Percentiles rank a stretch among this genome's conserved stretches.
These are phyloP conservation scores for Alternaria metachromatica DNA, from an alignment of 2,329 filamentous ascomycete genomes.

Conservation along the genomic window DNA sequence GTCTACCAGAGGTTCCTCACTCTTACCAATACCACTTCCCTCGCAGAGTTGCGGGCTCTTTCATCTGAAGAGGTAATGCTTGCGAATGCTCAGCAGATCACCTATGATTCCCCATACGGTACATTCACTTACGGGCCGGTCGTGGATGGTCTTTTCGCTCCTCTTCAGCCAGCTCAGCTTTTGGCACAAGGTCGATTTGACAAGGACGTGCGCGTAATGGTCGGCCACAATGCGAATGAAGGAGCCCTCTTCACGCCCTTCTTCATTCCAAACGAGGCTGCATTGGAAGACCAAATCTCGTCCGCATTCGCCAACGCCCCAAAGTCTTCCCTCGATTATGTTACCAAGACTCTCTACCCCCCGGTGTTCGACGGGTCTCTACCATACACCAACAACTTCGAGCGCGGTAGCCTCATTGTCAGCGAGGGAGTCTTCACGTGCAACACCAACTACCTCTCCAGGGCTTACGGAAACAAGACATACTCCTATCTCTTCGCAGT, in stretches of 20 bases:
- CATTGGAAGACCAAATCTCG: constrained; percentile 35
- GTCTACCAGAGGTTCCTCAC: constrained; percentile 39
- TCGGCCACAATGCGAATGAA: constrained; percentile 55
- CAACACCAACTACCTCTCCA: constrained; percentile 60
- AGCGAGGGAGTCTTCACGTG: constrained; percentile 58
- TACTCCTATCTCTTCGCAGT: constrained; percentile 62
- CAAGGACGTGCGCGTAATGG: constrained; percentile 44
- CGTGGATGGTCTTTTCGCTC: constrained; percentile 45
- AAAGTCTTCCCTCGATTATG: constrained; percentile 47
- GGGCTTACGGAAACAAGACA: constrained; percentile 55
- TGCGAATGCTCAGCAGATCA: constrained; percentile 45
- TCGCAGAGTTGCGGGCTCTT: constrained; percentile 44
- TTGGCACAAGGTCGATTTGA: constrained; percentile 48
- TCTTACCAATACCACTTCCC: constrained; percentile 41
- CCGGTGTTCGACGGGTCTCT: constrained; percentile 55
- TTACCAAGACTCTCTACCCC: constrained; percentile 58
- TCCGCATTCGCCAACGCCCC: constrained; percentile 40
- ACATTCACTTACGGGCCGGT: constrained; percentile 42
- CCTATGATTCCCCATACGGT: constrained; percentile 43
- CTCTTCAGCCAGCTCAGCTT: constrained; percentile 41
- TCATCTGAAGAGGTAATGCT: constrained; percentile 39
- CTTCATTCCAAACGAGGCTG: constrained; percentile 42
- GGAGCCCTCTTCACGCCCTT: constrained; percentile 54
- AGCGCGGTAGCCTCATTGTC: constrained; percentile 51
- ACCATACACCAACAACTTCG: constrained; percentile 55